Conservation (phyloP, 164 flowering plant species). For the Nymphaea thermarum region DNA sequence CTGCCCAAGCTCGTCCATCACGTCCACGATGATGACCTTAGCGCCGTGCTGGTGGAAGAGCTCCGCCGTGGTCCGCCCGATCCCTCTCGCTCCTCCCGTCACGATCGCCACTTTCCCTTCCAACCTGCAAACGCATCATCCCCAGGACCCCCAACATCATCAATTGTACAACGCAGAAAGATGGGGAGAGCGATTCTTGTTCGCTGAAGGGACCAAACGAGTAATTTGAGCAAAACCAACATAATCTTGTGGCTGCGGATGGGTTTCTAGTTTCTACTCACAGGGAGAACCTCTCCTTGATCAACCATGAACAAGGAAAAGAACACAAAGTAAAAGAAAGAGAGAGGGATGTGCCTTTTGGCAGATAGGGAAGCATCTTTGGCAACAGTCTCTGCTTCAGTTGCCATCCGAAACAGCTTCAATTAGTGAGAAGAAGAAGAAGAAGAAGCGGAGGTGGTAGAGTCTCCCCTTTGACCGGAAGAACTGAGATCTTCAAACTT, state of each 20-base stretch:
- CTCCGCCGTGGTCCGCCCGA: constrained; percentile 9
- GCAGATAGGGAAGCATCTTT: neutral
- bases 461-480: no score
- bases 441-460: neutral
- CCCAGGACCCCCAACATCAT: neutral
- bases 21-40: constrained; percentile 21
- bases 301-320: neutral
- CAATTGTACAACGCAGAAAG: neutral
- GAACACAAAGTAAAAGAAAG: neutral
- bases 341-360: neutral
- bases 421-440: no score
- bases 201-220: no score
- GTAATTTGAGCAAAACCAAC: neutral
- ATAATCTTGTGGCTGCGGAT: neutral
- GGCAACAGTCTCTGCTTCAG: neutral
- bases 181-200: no score
- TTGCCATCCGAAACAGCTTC: neutral
- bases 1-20: constrained; percentile 49
- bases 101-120: constrained; percentile 16
- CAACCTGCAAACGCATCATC: constrained; percentile 4
- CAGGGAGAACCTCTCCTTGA: neutral
- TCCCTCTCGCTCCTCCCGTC: constrained; percentile 14
- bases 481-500: no score
- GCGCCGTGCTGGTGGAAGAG: constrained; percentile 10
- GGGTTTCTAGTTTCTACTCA: neutral